Evolutionary conservation across 345 rosid species (phyloP).

Genomic region (Turnera subulata): DNA sequence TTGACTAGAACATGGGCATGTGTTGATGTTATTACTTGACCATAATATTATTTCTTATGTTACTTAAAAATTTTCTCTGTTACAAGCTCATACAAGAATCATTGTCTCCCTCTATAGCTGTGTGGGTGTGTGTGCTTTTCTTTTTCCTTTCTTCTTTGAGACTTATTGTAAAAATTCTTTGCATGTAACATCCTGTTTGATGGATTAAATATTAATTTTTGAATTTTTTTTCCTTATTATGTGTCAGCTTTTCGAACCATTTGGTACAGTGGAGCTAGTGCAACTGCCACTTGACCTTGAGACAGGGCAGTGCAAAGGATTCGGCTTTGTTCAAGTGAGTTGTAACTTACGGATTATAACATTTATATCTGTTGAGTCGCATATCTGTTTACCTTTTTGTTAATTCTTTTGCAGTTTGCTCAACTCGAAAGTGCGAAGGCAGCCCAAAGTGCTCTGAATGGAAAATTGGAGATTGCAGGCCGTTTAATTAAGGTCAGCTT

Average conservation of each 20-base stretch:
- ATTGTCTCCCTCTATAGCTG: too few relatives aligned
- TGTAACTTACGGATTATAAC: slow-evolving; percentile 2
- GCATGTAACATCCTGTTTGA: too few relatives aligned
- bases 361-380: neutral
- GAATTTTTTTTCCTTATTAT: neutral
- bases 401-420: slow-evolving; percentile 53
- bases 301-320: slow-evolving; percentile 95
- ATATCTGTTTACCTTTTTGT: slow-evolving; percentile 7
- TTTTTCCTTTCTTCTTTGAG: too few relatives aligned
- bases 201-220: too few relatives aligned
- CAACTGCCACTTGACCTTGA: slow-evolving; percentile 91
- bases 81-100: too few relatives aligned
- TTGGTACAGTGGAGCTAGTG: slow-evolving; percentile 92
- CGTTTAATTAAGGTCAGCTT: slow-evolving; percentile 71
- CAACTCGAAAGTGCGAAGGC: slow-evolving; percentile 88
- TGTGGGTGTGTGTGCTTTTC: too few relatives aligned
- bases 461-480: slow-evolving; percentile 89
- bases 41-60: too few relatives aligned
- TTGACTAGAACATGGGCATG: too few relatives aligned
- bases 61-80: too few relatives aligned
- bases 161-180: too few relatives aligned
- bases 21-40: too few relatives aligned
- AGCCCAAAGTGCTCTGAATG: slow-evolving; percentile 81
- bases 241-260: slow-evolving; percentile 80
- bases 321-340: slow-evolving; percentile 92